Base-by-base conservation (phyloP, 345 rosid genomes). In the Linum tenue region DNA sequence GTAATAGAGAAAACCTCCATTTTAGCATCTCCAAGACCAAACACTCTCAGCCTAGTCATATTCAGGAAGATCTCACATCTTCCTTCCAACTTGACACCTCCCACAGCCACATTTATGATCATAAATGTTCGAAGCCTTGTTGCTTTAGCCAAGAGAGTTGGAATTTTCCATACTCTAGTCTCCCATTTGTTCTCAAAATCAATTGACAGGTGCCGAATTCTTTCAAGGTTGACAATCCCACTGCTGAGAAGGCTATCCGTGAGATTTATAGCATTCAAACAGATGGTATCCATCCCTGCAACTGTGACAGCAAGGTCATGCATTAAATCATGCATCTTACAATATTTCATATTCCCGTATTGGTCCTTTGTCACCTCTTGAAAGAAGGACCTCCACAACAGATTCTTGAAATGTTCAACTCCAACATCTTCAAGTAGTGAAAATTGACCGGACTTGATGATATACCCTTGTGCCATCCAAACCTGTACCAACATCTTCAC, bases 291-390 rank as follows among this genome's bases (percentile, higher is more conserved):
- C 9, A 4, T 8, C 6, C 44, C 44, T 41, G 44, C 44, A 41
- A 8, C 44, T 41, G 44, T 41, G 9, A 41, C 44, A 41, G 73
- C 77, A 56, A 73, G 66, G 15, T 71, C 75, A 63, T 68, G 73
- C 1, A 71, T 9, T 9, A 71, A 65, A 41, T 74, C 78, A 11
- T 71, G 81, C 71, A 74, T 74, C 44, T 68, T 60, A 66, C 77
- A 41, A 41, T 4, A 68, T 2, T 35, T 14, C 1, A 4, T 44
- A 1, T 42, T 4, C 3, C 68, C 66, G 0, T 1, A 0, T 1
- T 3, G 0, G 31, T 64, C 55, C 41, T 70, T 60, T 3, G 36
- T 2, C 0, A 7, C 15, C 7, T 56, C 75, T 65, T 61, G 63
- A 5, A 74, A 65, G 53, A 77, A 62, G 0, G 71, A 73, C 39